phyloP scores from a whole-genome alignment of 2,329 filamentous ascomycete genomes.

The Ceratocystis eucalypticola region DNA sequence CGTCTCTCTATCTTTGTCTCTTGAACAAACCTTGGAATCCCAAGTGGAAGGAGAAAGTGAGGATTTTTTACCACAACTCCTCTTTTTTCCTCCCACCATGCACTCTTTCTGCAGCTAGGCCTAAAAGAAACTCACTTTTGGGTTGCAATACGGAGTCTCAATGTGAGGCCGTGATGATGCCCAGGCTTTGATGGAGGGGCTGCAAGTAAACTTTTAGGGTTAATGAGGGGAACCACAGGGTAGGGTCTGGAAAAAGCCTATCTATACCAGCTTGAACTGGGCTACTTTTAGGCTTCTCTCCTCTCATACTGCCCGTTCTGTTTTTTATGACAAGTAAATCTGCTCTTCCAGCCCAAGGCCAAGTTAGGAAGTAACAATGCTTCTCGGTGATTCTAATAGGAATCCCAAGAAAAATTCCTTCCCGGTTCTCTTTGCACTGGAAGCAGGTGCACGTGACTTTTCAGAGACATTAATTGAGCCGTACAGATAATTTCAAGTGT shows the following conservation, averaged over 20 bases:
- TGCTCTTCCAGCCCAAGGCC: too few species aligned
- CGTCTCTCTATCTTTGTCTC: background rate
- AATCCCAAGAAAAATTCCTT: too few species aligned
- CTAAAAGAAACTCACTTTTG: background rate
- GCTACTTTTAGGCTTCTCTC: background rate
- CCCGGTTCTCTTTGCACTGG: too few species aligned
- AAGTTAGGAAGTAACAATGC: too few species aligned
- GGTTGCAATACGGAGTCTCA: background rate
- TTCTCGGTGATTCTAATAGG: too few species aligned
- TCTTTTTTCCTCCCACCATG: background rate
- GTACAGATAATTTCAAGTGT: too few species aligned
- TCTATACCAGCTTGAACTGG: too few species aligned
- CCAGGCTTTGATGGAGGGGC: background rate
- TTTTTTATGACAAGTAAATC: too few species aligned
- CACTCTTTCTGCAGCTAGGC: conserved; percentile 1
- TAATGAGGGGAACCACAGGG: background rate
- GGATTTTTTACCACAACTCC: background rate
- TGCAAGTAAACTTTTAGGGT: background rate
- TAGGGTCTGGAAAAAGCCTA: background rate
- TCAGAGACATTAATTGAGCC: too few species aligned
- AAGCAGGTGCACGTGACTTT: too few species aligned
- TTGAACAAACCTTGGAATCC: background rate
- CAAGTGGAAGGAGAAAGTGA: background rate
- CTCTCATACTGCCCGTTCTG: background rate
- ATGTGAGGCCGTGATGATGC: background rate